Base-by-base conservation (phyloP, 306 rosid genomes). In the Pyrus pyrifolia region DNA sequence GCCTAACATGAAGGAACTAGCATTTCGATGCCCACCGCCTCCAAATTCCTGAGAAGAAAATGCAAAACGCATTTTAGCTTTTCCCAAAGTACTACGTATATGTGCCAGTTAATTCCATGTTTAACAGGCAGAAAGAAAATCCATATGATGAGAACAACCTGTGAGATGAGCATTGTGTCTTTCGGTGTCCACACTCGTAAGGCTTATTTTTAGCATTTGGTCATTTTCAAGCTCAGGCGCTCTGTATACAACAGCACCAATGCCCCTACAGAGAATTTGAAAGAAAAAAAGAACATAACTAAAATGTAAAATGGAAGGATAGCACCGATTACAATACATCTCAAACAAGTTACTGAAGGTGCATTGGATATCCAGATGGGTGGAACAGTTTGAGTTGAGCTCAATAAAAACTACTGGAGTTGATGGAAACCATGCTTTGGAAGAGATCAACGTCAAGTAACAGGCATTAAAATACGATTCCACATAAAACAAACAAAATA, bases 1-100 rank as follows among this genome's bases (percentile, higher is more conserved):
- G 81, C 74, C 85, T 81, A 92, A 60, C 86, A 90, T 75, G 89
- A 92, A 89, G 57, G 97, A 92, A 79, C 97, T 84, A 0, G 98
- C 98, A 57, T 88, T 84, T 80, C 67, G 81, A 84, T 90, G 97
- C 55, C 98, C 98, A 72, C 96, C 97, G 11, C 97, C 98, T 83
- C 94, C 94, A 71, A 86, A 92, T 78, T 80, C 86, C 97, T 92
- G 88, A 78, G 8, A 79, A 46, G 65, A 23, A 53, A 62, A 62
- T 21, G 35, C 30, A 53, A n/a, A 67, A 67, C 42, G 19, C 4
- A 17, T 33, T 59, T 73, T 78, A 67, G 31, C 72, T 55, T 14
- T 30, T 78, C 18, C 25, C 58, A 49, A 38, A 13, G 21, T 6
- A 5, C 9, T 15, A 49, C 8, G 17, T 35, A 33, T 70, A 49